Evolutionary conservation across 257 asterid genomes (phyloP), one percentile per base, ranked within the genome.

Genomic region (Ophiorrhiza pumila): DNA sequence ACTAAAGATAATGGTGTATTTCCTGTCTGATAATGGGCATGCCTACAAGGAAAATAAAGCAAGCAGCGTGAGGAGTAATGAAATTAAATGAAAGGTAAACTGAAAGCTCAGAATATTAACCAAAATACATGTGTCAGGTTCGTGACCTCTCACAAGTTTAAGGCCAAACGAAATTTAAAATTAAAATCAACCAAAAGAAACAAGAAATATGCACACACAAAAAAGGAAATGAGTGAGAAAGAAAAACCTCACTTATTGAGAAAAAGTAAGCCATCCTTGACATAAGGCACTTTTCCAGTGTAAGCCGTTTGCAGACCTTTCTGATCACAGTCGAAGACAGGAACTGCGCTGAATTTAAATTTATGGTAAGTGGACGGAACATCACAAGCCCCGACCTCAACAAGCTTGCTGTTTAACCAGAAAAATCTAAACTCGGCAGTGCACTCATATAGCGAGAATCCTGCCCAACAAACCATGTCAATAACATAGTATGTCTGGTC

Each of bases 391-490:
- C 91, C 96, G 0, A 85, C 82, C 83, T 95, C 97, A 71, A 72
- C 86, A 75, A 95, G 96, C 81, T 89, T 92, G 86, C 89, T 89
- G 74, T 82, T 92, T 71, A 95, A 68, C 99, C 97, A 95, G 88
- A 86, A 92, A 81, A 89, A 84, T 84, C 98, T 83, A 85, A 92
- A 95, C 76, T 92, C 99, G 3, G 97, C 87, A 7, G 98, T 85
- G 79, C 98, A 95, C 82, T 95, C 98, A 25, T 89, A 92, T 71
- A 90, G 70, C 0, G 96, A 86, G 80, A 89, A 83, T 60, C 99
- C 98, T 22, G 84, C 96, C 98, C 98, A 95, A 81, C 99, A 86
- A 78, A 95, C 90, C 91, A 87, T 83, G 79, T 92, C 99, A 62
- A 87, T 85, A 50, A 89, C 97, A 77, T 90, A 95, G 81, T 90